Conservation (phyloP, 2,329 filamentous ascomycete species). For the Fusarium longipes region DNA sequence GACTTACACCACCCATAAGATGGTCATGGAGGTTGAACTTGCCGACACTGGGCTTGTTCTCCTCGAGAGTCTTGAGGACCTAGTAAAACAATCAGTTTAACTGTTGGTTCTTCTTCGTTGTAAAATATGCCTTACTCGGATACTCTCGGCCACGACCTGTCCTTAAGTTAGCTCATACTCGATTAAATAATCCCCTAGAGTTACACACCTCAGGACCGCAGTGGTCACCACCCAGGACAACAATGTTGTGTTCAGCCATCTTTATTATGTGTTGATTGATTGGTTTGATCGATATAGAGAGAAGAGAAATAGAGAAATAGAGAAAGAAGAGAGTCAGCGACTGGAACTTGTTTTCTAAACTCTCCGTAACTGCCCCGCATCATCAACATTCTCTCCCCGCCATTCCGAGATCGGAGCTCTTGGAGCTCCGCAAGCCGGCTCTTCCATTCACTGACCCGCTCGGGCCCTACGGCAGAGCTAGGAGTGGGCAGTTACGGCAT, state of each 20-base stretch:
- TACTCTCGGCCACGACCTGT: slow-evolving; percentile 81
- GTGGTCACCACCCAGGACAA: slow-evolving; percentile 86
- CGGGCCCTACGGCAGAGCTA: slow-evolving; percentile 32
- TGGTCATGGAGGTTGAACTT: slow-evolving; percentile 93
- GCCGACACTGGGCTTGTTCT: slow-evolving; percentile 72
- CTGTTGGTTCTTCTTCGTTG: no score
- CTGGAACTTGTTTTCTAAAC: slow-evolving; percentile 23
- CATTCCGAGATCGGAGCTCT: slow-evolving; percentile 54
- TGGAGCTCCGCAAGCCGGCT: slow-evolving; percentile 33
- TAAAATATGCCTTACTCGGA: slow-evolving; percentile 73
- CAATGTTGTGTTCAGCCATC: slow-evolving; percentile 80
- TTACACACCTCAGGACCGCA: slow-evolving; percentile 81
- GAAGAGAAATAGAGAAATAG: not conserved
- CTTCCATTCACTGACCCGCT: slow-evolving; percentile 34
- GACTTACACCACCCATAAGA: slow-evolving; percentile 86
- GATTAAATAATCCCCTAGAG: not conserved
- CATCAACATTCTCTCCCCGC: slow-evolving; percentile 44
- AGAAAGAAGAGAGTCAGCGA: slow-evolving; percentile 15
- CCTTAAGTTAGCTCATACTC: slow-evolving; percentile 31
- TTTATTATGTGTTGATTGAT: not conserved
- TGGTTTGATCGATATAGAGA: not conserved
- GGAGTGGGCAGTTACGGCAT: slow-evolving; percentile 22
- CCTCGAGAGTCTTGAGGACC: slow-evolving; percentile 84
- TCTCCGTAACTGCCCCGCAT: slow-evolving; percentile 40
- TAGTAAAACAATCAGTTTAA: slow-evolving; percentile 50